Base-by-base conservation (phyloP, 2,329 filamentous ascomycete genomes). In the Ambrosiella beaveri region DNA sequence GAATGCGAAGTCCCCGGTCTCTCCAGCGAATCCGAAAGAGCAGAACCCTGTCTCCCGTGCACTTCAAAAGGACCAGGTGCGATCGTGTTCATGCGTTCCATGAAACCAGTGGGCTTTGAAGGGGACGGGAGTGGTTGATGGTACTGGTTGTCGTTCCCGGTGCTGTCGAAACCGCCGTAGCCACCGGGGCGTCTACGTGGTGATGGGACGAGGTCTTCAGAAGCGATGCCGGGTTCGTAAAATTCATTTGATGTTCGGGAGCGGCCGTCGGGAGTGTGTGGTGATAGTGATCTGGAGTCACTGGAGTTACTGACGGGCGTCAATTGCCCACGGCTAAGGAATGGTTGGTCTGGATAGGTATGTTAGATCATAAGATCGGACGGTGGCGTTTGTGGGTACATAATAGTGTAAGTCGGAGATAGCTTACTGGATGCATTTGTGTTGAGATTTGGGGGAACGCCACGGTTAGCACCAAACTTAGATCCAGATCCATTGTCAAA, bases 81-180 rank as follows among this genome's bases (percentile, higher is more conserved):
- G 64, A 86, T 83, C 7, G 72, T 76, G 63, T 86, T 78, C 74
- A 86, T 79, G 56, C 80, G 77, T 62, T 79, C 75, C 63, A 85
- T 65, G 36, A 87, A 64, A 41, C 65, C 72, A 5, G 67, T 63
- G 52, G 64, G 64, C 36, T 63, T 63, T 13, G 63, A 58, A 7
- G 79, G 77, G 62, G 74, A 81, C 17, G 72, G 67, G 3, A 75
- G 71, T 19, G 74, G 74, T 64, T 74, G 75, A 60, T 66, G 41
- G 68, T 64, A 55, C 74, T 71, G n/a, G 62, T 57, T 41, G 73
- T 71, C 53, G 17, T 11, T 36, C 5, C 63, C 65, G 65, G 65
- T n/a, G 1, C 64, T 65, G 44, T 70, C 68, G 6, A 78, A 73
- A 3, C 73, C 74, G 11, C 75, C 75, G 64, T 79, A 78, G 15